phyloP scores from a whole-genome alignment of 106 monocot genomes.

The Chionographis japonica region DNA sequence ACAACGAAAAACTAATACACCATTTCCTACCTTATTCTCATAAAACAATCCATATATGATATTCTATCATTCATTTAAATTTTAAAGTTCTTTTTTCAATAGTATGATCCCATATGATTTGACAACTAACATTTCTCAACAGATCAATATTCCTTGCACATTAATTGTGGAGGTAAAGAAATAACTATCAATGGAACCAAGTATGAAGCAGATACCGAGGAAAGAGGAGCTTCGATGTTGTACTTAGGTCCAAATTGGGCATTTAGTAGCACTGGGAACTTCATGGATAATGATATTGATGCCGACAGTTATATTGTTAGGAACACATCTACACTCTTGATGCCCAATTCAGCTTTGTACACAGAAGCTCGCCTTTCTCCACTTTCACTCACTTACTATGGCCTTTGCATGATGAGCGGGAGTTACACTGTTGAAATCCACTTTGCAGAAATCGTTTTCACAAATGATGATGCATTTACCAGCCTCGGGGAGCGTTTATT shows the following conservation, averaged over 20 bases:
- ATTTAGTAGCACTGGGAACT: slow-evolving; percentile 81
- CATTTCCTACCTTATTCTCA: too few relatives aligned
- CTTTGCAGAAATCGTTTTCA: slow-evolving; percentile 61
- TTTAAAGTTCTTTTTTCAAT: too few relatives aligned
- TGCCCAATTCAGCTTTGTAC: slow-evolving; percentile 41
- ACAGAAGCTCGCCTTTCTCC: slow-evolving; percentile 51
- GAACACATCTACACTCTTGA: slow-evolving; percentile 36
- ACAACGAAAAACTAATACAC: too few relatives aligned
- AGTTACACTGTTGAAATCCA: slow-evolving; percentile 43
- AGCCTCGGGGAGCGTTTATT: slow-evolving; percentile 66
- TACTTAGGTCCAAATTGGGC: slow-evolving; percentile 53
- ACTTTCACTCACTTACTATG: slow-evolving; percentile 53
- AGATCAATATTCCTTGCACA: slow-evolving; percentile 47
- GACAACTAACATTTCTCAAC: background rate
- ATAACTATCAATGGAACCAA: slow-evolving; percentile 30
- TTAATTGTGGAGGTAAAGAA: slow-evolving; percentile 71
- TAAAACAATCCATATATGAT: too few relatives aligned
- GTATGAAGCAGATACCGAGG: slow-evolving; percentile 57
- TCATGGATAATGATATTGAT: slow-evolving; percentile 54
- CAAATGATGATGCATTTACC: slow-evolving; percentile 36
- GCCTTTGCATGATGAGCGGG: slow-evolving; percentile 48
- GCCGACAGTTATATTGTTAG: slow-evolving; percentile 64
- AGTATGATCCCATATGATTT: too few relatives aligned
- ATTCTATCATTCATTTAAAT: too few relatives aligned
- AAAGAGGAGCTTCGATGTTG: slow-evolving; percentile 60